Percentiles rank a stretch among this genome's conserved stretches.
Conservation (phyloP, 352 stramenopile species). For the Phytopythium litorale region DNA sequence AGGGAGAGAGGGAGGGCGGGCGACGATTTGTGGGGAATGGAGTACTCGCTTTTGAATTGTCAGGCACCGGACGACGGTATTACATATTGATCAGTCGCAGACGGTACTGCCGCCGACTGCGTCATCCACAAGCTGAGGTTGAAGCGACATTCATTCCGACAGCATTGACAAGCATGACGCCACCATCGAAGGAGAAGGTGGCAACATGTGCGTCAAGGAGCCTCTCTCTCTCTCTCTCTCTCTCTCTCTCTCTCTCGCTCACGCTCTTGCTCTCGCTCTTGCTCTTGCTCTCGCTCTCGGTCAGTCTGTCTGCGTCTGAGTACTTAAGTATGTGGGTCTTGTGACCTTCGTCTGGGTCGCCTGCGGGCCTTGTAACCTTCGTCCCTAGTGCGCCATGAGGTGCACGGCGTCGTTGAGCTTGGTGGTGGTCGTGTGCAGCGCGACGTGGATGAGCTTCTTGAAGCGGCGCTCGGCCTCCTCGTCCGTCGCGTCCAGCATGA, state of each 20-base stretch:
- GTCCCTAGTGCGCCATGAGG: constrained; percentile 71
- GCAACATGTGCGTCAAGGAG: background rate
- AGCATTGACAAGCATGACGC: background rate
- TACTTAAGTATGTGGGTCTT: too few species aligned
- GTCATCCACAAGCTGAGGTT: background rate
- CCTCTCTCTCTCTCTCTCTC: too few species aligned
- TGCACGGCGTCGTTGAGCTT: constrained; percentile 84
- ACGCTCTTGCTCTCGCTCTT: too few species aligned
- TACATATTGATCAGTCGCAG: background rate
- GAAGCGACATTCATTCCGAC: background rate
- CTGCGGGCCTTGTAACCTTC: too few species aligned
- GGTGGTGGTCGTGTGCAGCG: constrained; percentile 73
- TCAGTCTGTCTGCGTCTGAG: too few species aligned
- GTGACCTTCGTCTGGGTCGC: too few species aligned
- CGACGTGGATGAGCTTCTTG: constrained; percentile 72
- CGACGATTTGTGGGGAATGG: too few species aligned
- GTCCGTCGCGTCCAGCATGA: constrained; percentile 76
- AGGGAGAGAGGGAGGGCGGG: too few species aligned
- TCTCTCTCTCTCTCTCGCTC: too few species aligned
- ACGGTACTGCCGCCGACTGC: background rate
- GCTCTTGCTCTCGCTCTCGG: too few species aligned
- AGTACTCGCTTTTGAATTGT: too few species aligned
- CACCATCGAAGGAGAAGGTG: background rate
- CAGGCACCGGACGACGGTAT: too few species aligned
- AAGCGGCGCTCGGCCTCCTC: constrained; percentile 58